A percentile compares a stretch with the other conserved stretches of the same genome.
These are phyloP conservation scores for Teratosphaeria epicoccoides DNA, from an alignment of 2,329 filamentous ascomycete species.

Conservation along the genomic window DNA sequence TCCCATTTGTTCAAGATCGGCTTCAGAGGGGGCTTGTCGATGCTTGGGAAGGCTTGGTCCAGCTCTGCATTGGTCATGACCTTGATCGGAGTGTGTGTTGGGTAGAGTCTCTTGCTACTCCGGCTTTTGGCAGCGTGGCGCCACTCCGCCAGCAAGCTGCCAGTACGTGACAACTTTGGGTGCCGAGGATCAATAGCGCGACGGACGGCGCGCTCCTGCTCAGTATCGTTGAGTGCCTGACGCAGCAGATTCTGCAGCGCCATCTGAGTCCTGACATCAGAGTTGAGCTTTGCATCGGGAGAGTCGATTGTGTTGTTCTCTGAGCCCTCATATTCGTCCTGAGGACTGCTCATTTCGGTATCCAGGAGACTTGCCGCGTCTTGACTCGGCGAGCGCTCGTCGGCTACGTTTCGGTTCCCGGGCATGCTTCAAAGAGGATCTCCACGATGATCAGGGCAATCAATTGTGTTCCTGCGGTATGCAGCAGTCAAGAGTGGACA, in stretches of 20 bases:
- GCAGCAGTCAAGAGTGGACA: not conserved
- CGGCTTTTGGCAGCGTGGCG: not conserved
- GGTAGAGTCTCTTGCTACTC: not conserved
- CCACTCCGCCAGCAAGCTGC: not conserved
- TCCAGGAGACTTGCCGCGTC: not conserved
- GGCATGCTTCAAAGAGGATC: not conserved
- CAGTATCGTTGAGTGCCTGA: not conserved
- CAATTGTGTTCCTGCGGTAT: not conserved
- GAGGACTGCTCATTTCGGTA: not conserved
- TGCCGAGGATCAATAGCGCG: not conserved
- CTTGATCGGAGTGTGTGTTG: not conserved
- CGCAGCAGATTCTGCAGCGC: not conserved
- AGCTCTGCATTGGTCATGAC: not conserved
- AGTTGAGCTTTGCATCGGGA: not conserved
- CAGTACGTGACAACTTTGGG: not conserved
- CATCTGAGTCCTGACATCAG: not conserved
- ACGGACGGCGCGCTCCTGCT: not conserved
- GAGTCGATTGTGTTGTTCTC: not conserved
- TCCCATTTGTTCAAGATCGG: conserved; percentile 3
- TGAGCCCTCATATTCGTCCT: not conserved
- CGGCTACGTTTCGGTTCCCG: not conserved
- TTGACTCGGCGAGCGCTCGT: not conserved
- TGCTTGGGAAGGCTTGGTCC: not conserved
- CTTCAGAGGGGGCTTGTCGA: conserved; percentile 1
- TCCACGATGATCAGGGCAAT: not conserved